A percentile compares a stretch with the other conserved stretches of the same genome.
phyloP scores from a whole-genome alignment of 768 basidiomycete genomes.

The Mycena venus region DNA sequence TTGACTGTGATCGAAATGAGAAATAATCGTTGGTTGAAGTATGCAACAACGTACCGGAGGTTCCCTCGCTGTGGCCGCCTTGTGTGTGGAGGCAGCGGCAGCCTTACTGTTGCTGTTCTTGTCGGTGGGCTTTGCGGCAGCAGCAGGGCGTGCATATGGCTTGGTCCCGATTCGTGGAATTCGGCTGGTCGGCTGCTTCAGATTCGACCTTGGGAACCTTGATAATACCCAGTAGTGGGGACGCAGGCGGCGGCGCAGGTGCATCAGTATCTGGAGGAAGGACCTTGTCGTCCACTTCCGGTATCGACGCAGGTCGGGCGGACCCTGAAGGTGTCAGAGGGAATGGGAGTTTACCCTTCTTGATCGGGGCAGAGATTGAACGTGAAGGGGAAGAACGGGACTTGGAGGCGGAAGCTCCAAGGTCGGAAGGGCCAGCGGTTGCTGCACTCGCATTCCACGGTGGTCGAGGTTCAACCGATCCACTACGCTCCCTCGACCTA shows the following conservation, averaged over 20 bases:
- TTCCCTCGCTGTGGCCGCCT: neutral
- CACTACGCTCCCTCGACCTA: conserved; percentile 44
- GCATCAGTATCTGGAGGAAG: conserved; percentile 3
- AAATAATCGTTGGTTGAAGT: neutral
- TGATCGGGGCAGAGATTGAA: conserved; percentile 20
- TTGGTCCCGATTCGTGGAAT: conserved; percentile 74
- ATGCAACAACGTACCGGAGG: conserved; percentile 10
- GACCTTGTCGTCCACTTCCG: conserved; percentile 3
- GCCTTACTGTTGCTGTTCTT: conserved; percentile 4
- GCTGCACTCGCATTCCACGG: conserved; percentile 23
- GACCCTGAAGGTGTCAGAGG: conserved; percentile 27
- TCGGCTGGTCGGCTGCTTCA: conserved; percentile 68
- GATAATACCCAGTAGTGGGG: conserved; percentile 44
- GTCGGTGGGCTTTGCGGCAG: conserved; percentile 21
- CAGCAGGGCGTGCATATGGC: conserved; percentile 64
- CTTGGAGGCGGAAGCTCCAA: conserved; percentile 11
- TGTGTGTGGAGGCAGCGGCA: conserved; percentile 1
- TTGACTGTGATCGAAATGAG: conserved; percentile 5
- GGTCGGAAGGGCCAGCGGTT: conserved; percentile 16
- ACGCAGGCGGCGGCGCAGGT: conserved; percentile 6
- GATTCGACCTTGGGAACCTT: conserved; percentile 52
- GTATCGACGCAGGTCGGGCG: conserved; percentile 6
- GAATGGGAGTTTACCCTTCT: conserved; percentile 32
- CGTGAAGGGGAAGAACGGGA: conserved; percentile 27
- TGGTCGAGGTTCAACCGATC: conserved; percentile 52